Conservation (phyloP, 2,329 filamentous ascomycete genomes). For the Nigrospora sphaerica region DNA sequence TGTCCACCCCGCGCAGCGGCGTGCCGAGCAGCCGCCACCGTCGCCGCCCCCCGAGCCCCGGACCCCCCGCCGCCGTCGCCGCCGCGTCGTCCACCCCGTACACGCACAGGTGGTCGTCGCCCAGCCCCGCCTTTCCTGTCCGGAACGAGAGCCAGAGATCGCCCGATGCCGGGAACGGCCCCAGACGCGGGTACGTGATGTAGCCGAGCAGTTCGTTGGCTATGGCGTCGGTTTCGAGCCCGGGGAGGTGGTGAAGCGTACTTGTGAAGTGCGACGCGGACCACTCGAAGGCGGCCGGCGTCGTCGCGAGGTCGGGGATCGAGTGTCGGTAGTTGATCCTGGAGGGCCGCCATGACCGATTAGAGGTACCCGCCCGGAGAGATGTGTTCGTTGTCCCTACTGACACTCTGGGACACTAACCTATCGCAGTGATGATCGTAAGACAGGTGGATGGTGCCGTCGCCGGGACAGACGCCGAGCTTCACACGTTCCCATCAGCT, state of each 20-base stretch:
- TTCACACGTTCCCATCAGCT: slow-evolving; percentile 3
- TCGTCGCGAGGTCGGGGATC: slow-evolving; percentile 18
- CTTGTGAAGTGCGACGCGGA: slow-evolving; percentile 25
- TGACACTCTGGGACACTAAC: slow-evolving; percentile 9
- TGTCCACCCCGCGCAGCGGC: slow-evolving; percentile 44
- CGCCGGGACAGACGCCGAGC: slow-evolving; percentile 39
- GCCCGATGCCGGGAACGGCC: slow-evolving; percentile 16
- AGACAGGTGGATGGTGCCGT: slow-evolving; percentile 45
- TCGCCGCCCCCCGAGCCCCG: no score
- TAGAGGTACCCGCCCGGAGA: no score
- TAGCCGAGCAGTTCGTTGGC: slow-evolving; percentile 22
- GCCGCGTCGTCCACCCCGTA: slow-evolving; percentile 27
- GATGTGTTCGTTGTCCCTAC: background rate
- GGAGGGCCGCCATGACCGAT: no score
- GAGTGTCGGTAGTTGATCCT: slow-evolving; percentile 26
- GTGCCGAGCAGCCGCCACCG: slow-evolving; percentile 6
- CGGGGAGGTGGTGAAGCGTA: slow-evolving; percentile 27
- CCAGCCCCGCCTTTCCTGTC: slow-evolving; percentile 41
- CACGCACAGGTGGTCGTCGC: slow-evolving; percentile 39
- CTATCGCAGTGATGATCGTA: slow-evolving; percentile 43
- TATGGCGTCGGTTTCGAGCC: slow-evolving; percentile 16
- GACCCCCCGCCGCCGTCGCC: slow-evolving; percentile 28
- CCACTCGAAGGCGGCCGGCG: slow-evolving; percentile 24
- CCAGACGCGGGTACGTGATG: slow-evolving; percentile 44
- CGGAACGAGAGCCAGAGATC: slow-evolving; percentile 40